Evolutionary conservation across 2,329 filamentous ascomycete species (phyloP), one percentile per base, ranked within the genome.

Genomic region (Polytolypa hystricis): DNA sequence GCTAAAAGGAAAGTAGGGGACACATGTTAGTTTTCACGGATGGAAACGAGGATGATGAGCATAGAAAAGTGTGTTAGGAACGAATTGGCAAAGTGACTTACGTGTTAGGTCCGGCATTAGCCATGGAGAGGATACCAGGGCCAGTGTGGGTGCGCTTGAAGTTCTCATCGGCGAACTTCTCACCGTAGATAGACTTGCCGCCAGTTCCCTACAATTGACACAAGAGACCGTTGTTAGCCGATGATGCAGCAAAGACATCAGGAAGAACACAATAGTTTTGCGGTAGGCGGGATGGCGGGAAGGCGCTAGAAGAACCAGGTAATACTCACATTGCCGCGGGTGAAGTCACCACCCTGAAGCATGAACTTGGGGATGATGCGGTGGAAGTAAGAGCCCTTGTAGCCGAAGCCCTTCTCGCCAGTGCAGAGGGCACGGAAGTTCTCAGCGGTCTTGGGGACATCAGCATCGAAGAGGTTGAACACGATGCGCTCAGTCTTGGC

Each of bases 271-370:
- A 26, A 12, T 26, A 4, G 23, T 26, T 26, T 9, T 26, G 10
- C 10, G 23, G 5, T 9, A 9, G 10, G 10, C 10, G 18, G 25
- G 8, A 16, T 26, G 17, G 29, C 17, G 2, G 10, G 9, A 18
- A 19, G 17, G 4, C 15, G n/a, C 17, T 3, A 12, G 6, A 2
- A 8, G 16, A 32, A 31, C 15, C 18, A 16, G 25, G 14, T 11
- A 16, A 15, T 30, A 67, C 83, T 64, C 72, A 93, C 86, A 67
- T 93, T 91, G 59, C 79, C 77, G 59, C 82, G 82, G 66, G 85
- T 93, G 72, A 93, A 93, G 74, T 93, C 85, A 74, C 85, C 85
- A 62, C 85, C 86, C 75, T 93, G 86, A 54, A 93, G 80, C 86
- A 93, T 93, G 75, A 93, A 93, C 40, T 84, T 64, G 52, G 82